Percentiles rank a stretch among this genome's conserved stretches.
Conservation (phyloP, 768 basidiomycete species). For the Lactarius sanguifluus region DNA sequence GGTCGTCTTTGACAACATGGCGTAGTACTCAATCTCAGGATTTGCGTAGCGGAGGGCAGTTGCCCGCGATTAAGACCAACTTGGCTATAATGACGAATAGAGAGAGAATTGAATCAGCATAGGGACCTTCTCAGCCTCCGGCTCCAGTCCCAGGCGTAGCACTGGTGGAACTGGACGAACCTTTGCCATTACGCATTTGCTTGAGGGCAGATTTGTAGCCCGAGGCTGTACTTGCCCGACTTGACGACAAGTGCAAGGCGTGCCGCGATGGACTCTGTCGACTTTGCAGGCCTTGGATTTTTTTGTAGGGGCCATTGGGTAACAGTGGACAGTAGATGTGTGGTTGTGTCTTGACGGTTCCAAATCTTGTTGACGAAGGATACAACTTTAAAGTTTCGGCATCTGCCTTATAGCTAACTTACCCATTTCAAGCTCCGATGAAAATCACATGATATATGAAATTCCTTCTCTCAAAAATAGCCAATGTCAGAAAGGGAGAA, state of each 20-base stretch:
- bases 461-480: not conserved
- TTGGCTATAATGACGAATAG: conserved; percentile 61
- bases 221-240: conserved; percentile 95
- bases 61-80: conserved; percentile 97
- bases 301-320: conserved; percentile 88
- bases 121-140: conserved; percentile 99
- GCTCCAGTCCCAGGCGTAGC: conserved; percentile 90
- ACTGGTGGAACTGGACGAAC: conserved; percentile 56
- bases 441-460: not conserved
- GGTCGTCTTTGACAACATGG: conserved; percentile 98
- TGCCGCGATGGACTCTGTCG: conserved; percentile 89
- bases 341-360: conserved; percentile 21
- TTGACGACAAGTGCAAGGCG: conserved; percentile 96
- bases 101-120: conserved; percentile 50
- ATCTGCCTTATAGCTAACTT: conserved; percentile 16
- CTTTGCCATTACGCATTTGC: conserved; percentile 97
- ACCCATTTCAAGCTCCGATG: not conserved
- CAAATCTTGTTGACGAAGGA: not conserved
- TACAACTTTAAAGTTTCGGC: conserved; percentile 22
- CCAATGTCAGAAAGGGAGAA: conserved; percentile 4
- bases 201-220: conserved; percentile 99
- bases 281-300: conserved; percentile 94
- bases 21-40: conserved; percentile 99
- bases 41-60: conserved; percentile 98
- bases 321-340: not conserved